Base-by-base conservation (phyloP, 192 early-diverging fungal genomes). In the Mortierella claussenii region DNA sequence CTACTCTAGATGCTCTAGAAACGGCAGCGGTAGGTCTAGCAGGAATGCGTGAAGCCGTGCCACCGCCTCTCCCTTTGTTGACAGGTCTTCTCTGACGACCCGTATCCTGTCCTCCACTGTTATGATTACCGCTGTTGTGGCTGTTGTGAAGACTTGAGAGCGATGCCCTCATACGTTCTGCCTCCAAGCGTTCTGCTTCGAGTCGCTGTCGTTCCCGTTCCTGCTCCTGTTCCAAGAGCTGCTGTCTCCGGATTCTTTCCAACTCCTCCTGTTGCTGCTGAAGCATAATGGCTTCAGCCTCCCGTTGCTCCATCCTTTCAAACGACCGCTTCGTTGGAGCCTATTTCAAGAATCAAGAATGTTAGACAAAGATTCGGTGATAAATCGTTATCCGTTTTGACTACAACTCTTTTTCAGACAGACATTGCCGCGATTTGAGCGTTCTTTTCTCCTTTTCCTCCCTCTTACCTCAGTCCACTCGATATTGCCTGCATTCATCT, bases 211-310 rank as follows among this genome's bases (percentile, higher is more conserved):
- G 43, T 15, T 66, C 73, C 44, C 28, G 43, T 40, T 67, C 71
- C 36, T 48, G 51, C 30, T 75, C 64, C 24, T 62, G 64, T n/a
- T 75, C 63, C 34, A 60, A 26, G 32, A 76, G 51, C 9, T 62
- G 73, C 48, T 76, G 73, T 11, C 36, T 27, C 11, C 64, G 56
- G 21, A 76, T 76, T 8, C 31, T 45, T 23, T 76, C 73, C 65
- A 76, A 24, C 20, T 76, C 73, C 40, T 76, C 73, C 12, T 76
- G 73, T 24, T 76, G 73, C 23, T 60, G 62, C 28, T 67, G 73
- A 17, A 67, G 44, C 21, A 76, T 43, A 5, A 56, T 54, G 2
- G 65, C 64, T 34, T 76, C 73, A 51, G 59, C 42, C 23, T 76
- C 73, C 1, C 73, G 73, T 57, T 76, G 63, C 36, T 67, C 63